Conservation (phyloP, 2,329 filamentous ascomycete genomes). For the Trichoderma gracile region DNA sequence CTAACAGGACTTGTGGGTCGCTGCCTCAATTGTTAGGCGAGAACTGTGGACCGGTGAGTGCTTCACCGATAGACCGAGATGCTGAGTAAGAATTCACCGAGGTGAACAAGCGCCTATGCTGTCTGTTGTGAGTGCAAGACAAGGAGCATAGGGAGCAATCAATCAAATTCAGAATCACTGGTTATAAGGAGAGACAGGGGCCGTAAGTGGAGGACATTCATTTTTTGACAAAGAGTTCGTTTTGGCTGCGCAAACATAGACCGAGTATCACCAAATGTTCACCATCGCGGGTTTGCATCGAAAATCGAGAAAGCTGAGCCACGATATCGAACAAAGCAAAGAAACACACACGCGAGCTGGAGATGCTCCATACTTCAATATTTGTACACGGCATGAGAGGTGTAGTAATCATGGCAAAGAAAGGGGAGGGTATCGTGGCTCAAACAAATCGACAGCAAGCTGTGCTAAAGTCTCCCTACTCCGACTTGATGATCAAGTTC, state of each 20-base stretch:
- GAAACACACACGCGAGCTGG: slow-evolving; percentile 9
- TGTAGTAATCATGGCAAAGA: slow-evolving; percentile 12
- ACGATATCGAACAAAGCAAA: slow-evolving; percentile 25
- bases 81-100: slow-evolving; percentile 20
- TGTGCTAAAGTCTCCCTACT: slow-evolving; percentile 30
- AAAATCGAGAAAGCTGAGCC: slow-evolving; percentile 24
- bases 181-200: background rate
- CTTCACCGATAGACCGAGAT: slow-evolving; percentile 20
- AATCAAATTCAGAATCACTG: too few relatives aligned
- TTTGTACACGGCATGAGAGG: slow-evolving; percentile 22
- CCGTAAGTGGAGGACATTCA: background rate
- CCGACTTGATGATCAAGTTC: slow-evolving; percentile 60
- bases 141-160: background rate
- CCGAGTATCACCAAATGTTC: background rate
- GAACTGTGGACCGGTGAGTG: slow-evolving; percentile 23
- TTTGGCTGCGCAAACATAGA: background rate
- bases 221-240: background rate
- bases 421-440: slow-evolving; percentile 28
- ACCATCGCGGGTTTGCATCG: background rate
- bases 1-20: slow-evolving; percentile 33
- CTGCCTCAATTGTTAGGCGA: slow-evolving; percentile 31
- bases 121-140: background rate
- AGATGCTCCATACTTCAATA: slow-evolving; percentile 21
- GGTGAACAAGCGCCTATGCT: slow-evolving; percentile 8
- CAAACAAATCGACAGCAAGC: slow-evolving; percentile 23